phyloP scores from a whole-genome alignment of 345 rosid genomes.

The Eucalyptus tenuipes region DNA sequence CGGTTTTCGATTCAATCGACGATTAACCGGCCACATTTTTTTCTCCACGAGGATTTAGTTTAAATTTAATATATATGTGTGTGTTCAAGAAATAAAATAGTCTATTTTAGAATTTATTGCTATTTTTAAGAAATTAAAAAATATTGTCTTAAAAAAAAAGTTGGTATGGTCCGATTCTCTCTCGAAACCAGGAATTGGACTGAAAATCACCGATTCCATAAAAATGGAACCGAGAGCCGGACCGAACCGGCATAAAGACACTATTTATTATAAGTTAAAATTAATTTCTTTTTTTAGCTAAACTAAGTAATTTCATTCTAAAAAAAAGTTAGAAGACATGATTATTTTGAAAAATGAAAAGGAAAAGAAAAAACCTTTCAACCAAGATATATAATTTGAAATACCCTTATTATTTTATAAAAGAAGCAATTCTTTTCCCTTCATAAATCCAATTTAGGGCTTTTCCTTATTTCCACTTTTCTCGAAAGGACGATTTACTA shows the following conservation, averaged over 20 bases:
- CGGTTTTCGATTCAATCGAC: fast-evolving
- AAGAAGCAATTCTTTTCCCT: not conserved
- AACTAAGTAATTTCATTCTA: not conserved
- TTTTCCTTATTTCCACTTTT: not conserved
- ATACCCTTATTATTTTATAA: not conserved
- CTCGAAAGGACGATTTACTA: not conserved
- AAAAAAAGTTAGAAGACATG: too few species aligned
- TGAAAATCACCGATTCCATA: too few species aligned
- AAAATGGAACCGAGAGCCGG: too few species aligned
- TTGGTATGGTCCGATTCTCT: too few species aligned
- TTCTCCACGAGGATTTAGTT: too few species aligned
- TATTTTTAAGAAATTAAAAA: too few species aligned
- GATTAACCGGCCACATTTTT: fast-evolving
- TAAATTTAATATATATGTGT: too few species aligned
- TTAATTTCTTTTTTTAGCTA: not conserved
- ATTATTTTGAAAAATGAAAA: too few species aligned
- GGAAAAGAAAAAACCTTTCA: too few species aligned
- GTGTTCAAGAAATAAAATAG: too few species aligned
- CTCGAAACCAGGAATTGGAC: fast-evolving
- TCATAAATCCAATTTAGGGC: not conserved
- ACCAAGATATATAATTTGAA: not conserved
- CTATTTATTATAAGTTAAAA: not conserved
- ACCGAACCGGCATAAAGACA: not conserved
- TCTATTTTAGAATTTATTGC: too few species aligned
- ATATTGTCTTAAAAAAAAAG: too few species aligned